phyloP scores from a whole-genome alignment of 768 basidiomycete genomes.

The Roridomyces roridus region DNA sequence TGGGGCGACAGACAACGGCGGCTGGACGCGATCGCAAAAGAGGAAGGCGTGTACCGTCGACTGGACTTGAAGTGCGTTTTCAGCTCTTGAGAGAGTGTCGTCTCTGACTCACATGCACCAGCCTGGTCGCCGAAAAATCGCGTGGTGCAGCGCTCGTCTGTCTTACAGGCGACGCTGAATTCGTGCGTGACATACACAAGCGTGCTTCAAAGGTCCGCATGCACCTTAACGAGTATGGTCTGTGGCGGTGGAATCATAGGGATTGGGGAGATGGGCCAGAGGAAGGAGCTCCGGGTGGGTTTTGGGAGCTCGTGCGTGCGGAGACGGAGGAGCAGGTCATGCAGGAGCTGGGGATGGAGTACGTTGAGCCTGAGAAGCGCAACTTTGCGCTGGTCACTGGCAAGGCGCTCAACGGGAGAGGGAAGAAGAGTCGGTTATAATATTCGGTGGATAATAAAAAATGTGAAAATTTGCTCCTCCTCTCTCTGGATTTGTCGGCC shows the following conservation, averaged over 20 bases:
- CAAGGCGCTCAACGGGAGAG: neutral
- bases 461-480: neutral
- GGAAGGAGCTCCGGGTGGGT: slow-evolving; percentile 31
- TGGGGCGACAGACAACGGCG: slow-evolving; percentile 32
- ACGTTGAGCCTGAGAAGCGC: slow-evolving; percentile 43
- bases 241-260: slow-evolving; percentile 61
- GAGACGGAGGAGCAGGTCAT: slow-evolving; percentile 54
- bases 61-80: slow-evolving; percentile 45
- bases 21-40: slow-evolving; percentile 30
- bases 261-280: slow-evolving; percentile 9
- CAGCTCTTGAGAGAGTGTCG: slow-evolving; percentile 7
- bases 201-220: slow-evolving; percentile 53
- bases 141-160: slow-evolving; percentile 58
- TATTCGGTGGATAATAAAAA: neutral
- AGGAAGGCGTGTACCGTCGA: slow-evolving; percentile 45
- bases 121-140: slow-evolving; percentile 54
- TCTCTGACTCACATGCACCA: slow-evolving; percentile 24
- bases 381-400: slow-evolving; percentile 37
- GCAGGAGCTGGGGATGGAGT: slow-evolving; percentile 48
- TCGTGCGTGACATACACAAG: slow-evolving; percentile 46
- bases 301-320: slow-evolving; percentile 54
- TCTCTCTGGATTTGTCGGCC: too few relatives aligned
- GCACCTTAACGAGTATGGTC: slow-evolving; percentile 64
- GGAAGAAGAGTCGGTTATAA: neutral
- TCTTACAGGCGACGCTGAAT: slow-evolving; percentile 62